Evolutionary conservation across 495 filamentous ascomycete species (phyloP).

Genomic region (Xylaria sp.): DNA sequence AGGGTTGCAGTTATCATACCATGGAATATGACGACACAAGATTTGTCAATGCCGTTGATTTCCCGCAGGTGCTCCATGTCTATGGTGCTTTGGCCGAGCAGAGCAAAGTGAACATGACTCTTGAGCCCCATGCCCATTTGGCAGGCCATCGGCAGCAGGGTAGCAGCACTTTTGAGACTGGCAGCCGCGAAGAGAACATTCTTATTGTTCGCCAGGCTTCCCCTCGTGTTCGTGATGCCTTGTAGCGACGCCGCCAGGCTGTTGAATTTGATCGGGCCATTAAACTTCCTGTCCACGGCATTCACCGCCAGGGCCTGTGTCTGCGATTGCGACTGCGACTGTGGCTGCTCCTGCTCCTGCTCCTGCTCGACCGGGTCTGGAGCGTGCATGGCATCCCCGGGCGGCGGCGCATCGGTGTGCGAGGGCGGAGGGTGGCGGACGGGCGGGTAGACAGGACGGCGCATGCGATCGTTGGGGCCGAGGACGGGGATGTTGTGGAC

Average conservation of each 20-base stretch:
- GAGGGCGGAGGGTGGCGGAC: conserved; percentile 21
- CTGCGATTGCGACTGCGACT: conserved; percentile 26
- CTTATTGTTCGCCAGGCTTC: conserved; percentile 49
- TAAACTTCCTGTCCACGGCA: conserved; percentile 34
- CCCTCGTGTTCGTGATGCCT: conserved; percentile 47
- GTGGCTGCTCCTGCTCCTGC: too few species aligned
- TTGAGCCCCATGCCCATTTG: conserved; percentile 63
- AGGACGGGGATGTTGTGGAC: conserved; percentile 51
- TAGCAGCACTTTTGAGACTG: conserved; percentile 60
- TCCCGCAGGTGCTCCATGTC: conserved; percentile 57
- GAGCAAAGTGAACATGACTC: conserved; percentile 65
- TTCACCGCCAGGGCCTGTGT: neutral
- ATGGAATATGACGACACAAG: conserved; percentile 64
- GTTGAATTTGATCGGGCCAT: conserved; percentile 48
- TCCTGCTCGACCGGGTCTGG: too few species aligned
- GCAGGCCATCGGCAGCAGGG: conserved; percentile 66
- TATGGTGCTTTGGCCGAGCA: conserved; percentile 63
- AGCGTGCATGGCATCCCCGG: conserved; percentile 14
- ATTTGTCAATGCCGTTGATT: conserved; percentile 63
- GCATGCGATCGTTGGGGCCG: conserved; percentile 34
- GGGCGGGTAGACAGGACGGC: conserved; percentile 27
- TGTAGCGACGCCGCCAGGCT: conserved; percentile 48
- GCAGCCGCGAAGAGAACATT: conserved; percentile 67
- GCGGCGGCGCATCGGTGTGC: conserved; percentile 10
- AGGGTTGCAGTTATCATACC: conserved; percentile 40